Conservation (phyloP, 768 basidiomycete genomes). For the Gelatoporia subvermispora region DNA sequence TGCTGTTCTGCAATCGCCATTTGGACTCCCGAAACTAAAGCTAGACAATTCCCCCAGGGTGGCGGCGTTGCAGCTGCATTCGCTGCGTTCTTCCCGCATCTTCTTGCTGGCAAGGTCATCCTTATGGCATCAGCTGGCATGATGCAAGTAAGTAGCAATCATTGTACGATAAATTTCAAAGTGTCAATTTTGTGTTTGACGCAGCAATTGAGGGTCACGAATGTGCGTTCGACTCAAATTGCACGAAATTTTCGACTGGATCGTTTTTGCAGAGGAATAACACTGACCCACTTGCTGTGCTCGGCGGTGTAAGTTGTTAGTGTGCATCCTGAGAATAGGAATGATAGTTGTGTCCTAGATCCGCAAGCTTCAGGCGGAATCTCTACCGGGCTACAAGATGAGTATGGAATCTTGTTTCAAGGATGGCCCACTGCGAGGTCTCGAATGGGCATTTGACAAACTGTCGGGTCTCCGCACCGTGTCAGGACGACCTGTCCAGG, state of each 20-base stretch:
- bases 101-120: slow-evolving; percentile 58
- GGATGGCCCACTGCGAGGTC: slow-evolving; percentile 21
- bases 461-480: slow-evolving; percentile 5
- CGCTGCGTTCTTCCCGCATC: slow-evolving; percentile 59
- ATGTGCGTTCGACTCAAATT: too few species aligned
- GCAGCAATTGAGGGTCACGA: too few species aligned
- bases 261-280: slow-evolving; percentile 15
- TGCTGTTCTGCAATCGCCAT: background rate
- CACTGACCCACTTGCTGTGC: too few species aligned
- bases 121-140: slow-evolving; percentile 63
- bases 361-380: slow-evolving; percentile 65
- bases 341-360: slow-evolving; percentile 34
- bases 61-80: slow-evolving; percentile 72
- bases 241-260: slow-evolving; percentile 14
- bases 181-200: too few species aligned
- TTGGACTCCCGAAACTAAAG: background rate
- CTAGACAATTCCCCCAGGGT: slow-evolving; percentile 38
- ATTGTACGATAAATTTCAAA: background rate
- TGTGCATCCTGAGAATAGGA: slow-evolving; percentile 44
- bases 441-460: slow-evolving; percentile 19
- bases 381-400: slow-evolving; percentile 64
- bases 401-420: slow-evolving; percentile 54
- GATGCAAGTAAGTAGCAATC: slow-evolving; percentile 42
- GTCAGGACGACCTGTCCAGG: slow-evolving; percentile 2
- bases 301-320: slow-evolving; percentile 31